A percentile compares a stretch with the other conserved stretches of the same genome.
Evolutionary conservation across 2,329 filamentous ascomycete genomes (phyloP).

Genomic region (Pseudogymnoascus sp.): DNA sequence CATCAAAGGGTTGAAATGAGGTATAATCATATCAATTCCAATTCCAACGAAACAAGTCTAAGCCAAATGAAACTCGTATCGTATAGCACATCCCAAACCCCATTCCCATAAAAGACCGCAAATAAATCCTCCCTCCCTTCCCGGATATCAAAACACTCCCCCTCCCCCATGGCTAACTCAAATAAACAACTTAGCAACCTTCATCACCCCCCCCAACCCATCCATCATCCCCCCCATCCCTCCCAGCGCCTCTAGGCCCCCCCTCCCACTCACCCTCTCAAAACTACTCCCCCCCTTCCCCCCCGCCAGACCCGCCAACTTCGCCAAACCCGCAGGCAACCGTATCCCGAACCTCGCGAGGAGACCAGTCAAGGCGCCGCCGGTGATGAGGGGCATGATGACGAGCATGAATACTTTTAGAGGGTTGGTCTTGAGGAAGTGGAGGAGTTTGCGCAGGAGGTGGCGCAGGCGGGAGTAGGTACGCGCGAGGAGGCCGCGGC

Average conservation of each 20-base stretch:
- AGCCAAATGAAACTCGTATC: background rate
- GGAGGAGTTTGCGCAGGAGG: slow-evolving; percentile 69
- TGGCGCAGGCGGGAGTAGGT: slow-evolving; percentile 68
- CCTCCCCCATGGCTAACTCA: slow-evolving; percentile 10
- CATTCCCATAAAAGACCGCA: background rate
- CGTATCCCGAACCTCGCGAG: slow-evolving; percentile 71
- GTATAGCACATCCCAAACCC: background rate
- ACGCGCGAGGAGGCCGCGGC: slow-evolving; percentile 66
- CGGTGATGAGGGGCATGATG: slow-evolving; percentile 77
- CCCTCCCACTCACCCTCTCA: slow-evolving; percentile 15
- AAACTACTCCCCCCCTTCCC: slow-evolving; percentile 13
- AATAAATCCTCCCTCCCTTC: background rate
- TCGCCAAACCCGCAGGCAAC: slow-evolving; percentile 43
- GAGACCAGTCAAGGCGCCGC: slow-evolving; percentile 70
- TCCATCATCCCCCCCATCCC: slow-evolving; percentile 20
- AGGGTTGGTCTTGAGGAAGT: slow-evolving; percentile 76
- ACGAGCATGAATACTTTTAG: slow-evolving; percentile 81
- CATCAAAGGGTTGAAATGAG: background rate
- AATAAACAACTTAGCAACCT: slow-evolving; percentile 28
- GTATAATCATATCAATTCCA: background rate
- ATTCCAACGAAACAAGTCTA: background rate
- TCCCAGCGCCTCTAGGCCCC: slow-evolving; percentile 17
- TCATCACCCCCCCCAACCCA: slow-evolving; percentile 23
- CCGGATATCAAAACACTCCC: background rate
- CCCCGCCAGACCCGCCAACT: slow-evolving; percentile 17